These are phyloP conservation scores for Vitis hybrid DNA, from an alignment of 177 flowering plant species.

Conservation along the genomic window DNA sequence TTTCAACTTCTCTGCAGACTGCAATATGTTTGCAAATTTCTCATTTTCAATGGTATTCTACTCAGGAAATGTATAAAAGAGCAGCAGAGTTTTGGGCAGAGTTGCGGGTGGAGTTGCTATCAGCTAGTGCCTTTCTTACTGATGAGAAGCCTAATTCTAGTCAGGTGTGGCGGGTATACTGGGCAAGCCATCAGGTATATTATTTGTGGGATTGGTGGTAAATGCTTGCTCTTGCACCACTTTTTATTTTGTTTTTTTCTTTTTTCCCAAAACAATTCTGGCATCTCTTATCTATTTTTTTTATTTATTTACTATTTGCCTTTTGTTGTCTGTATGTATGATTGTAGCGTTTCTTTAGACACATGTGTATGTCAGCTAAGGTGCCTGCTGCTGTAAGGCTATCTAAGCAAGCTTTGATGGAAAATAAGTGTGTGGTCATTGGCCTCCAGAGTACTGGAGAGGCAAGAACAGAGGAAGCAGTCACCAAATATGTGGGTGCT, in stretches of 20 bases:
- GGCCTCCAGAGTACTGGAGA: constrained; percentile 99
- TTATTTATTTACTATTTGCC: constrained; percentile 1
- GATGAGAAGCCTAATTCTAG: constrained; percentile 70
- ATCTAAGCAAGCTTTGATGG: constrained; percentile 73
- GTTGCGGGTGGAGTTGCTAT: constrained; percentile 76
- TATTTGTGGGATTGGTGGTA: background rate
- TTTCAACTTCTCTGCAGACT: background rate
- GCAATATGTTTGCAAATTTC: background rate
- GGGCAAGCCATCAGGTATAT: constrained; percentile 98
- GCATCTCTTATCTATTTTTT: background rate
- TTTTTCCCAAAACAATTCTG: background rate
- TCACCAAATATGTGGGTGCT: constrained; percentile 80
- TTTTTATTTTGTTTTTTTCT: constrained; percentile 3
- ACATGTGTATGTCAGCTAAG: constrained; percentile 99
- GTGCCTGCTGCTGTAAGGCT: constrained; percentile 88
- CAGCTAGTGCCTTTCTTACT: constrained; percentile 70
- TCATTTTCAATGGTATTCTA: background rate
- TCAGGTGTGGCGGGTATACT: constrained; percentile 88
- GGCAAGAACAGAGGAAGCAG: constrained; percentile 98
- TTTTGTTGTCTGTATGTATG: constrained; percentile 10
- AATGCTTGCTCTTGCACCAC: background rate
- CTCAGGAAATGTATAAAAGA: constrained; percentile 78
- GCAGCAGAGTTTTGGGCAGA: constrained; percentile 99
- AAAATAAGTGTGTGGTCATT: constrained; percentile 88
- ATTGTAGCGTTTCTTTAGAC: constrained; percentile 93